Evolutionary conservation across 768 basidiomycete genomes (phyloP).

Genomic region (Pleurotus platypus): DNA sequence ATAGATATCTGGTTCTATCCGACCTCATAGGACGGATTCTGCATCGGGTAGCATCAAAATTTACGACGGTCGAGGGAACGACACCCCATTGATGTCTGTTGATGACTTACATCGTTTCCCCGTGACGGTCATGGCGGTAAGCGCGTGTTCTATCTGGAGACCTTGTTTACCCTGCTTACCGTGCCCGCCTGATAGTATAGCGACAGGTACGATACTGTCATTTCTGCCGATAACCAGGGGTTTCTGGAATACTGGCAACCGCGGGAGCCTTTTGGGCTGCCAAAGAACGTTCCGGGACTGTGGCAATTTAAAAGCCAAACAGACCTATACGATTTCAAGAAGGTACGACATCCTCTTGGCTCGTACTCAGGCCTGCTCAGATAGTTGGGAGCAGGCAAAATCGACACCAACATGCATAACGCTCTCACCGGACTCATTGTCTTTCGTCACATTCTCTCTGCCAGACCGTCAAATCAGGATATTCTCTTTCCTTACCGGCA

Average conservation of each 20-base stretch:
- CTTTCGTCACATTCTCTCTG: conserved; percentile 90
- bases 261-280: conserved; percentile 80
- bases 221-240: conserved; percentile 92
- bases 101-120: conserved; percentile 81
- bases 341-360: conserved; percentile 45
- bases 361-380: neutral
- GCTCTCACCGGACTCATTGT: conserved; percentile 83
- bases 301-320: conserved; percentile 93
- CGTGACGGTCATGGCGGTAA: conserved; percentile 86
- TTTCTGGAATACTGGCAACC: conserved; percentile 98
- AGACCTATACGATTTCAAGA: conserved; percentile 97
- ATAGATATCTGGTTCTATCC: conserved; percentile 11
- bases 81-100: conserved; percentile 71
- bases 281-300: conserved; percentile 70
- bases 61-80: conserved; percentile 90
- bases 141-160: conserved; percentile 22
- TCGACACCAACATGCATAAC: conserved; percentile 89
- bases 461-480: conserved; percentile 93
- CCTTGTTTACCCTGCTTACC: conserved; percentile 4
- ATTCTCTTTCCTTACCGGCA: conserved; percentile 88
- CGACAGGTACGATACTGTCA: conserved; percentile 83
- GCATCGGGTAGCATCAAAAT: conserved; percentile 72
- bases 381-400: conserved; percentile 58
- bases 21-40: conserved; percentile 66
- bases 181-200: conserved; percentile 61